Conservation (phyloP, 2,329 filamentous ascomycete genomes). For the Colletotrichum trifolii region DNA sequence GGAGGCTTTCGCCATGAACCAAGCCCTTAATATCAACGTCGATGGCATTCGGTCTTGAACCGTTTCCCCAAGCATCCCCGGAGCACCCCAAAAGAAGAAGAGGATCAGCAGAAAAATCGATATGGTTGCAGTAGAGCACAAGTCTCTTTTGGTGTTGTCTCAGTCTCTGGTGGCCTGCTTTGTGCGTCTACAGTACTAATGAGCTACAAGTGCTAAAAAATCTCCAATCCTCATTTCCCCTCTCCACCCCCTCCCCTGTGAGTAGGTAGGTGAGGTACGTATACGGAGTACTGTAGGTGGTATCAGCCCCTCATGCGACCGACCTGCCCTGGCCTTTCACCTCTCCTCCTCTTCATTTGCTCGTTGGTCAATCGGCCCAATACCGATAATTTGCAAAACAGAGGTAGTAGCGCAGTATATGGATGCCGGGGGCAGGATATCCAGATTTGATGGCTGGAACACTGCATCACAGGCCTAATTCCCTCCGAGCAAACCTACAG, state of each 20-base stretch:
- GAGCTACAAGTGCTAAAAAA: slow-evolving; percentile 22
- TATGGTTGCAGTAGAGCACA: too few relatives aligned
- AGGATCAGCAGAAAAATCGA: slow-evolving; percentile 15
- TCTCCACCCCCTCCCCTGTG: slow-evolving; percentile 29
- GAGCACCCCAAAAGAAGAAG: slow-evolving; percentile 21
- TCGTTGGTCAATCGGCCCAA: not conserved
- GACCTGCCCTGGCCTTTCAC: too few relatives aligned
- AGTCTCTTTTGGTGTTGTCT: too few relatives aligned
- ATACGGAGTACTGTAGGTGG: too few relatives aligned
- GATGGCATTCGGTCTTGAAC: not conserved
- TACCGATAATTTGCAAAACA: not conserved
- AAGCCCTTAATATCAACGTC: slow-evolving; percentile 13
- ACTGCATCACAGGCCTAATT: too few relatives aligned
- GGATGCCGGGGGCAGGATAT: too few relatives aligned
- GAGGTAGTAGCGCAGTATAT: too few relatives aligned
- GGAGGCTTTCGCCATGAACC: slow-evolving; percentile 7
- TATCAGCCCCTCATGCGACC: too few relatives aligned
- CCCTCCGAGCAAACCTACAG: too few relatives aligned
- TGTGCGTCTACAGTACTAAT: not conserved
- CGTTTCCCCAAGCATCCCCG: slow-evolving; percentile 7
- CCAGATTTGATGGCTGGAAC: too few relatives aligned
- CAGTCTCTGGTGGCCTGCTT: slow-evolving; percentile 1
- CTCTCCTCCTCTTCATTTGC: slow-evolving; percentile 4
- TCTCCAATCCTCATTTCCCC: slow-evolving; percentile 35
- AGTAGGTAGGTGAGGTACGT: not conserved